These are phyloP conservation scores for Vitis cinerea DNA, from an alignment of 164 flowering plant genomes.

Conservation along the genomic window DNA sequence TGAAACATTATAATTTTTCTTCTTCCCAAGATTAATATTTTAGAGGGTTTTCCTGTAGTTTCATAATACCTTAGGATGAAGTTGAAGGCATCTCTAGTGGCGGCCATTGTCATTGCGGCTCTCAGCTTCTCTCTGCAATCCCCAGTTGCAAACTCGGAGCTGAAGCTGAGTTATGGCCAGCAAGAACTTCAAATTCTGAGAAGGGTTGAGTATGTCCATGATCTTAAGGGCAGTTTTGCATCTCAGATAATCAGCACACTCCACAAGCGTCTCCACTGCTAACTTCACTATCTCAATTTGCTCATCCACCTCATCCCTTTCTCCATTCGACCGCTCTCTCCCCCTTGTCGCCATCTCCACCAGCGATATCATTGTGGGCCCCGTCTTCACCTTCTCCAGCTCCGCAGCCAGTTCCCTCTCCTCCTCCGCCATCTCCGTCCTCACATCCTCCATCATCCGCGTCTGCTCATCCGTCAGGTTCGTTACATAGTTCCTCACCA, in stretches of 20 bases:
- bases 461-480: conserved; percentile 5
- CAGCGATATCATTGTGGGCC: conserved; percentile 11
- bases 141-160: too few relatives aligned
- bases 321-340: conserved; percentile 5
- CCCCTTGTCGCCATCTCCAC: conserved; percentile 6
- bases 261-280: conserved; percentile 21
- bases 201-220: conserved; percentile 6
- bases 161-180: too few relatives aligned
- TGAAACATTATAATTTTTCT: too few relatives aligned
- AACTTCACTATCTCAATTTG: conserved; percentile 18
- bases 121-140: too few relatives aligned
- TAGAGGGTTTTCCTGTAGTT: too few relatives aligned
- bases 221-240: conserved; percentile 1
- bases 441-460: conserved; percentile 2
- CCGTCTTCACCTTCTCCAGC: conserved; percentile 20
- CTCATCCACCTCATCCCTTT: neutral
- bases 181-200: too few relatives aligned
- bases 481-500: neutral
- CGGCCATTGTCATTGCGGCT: too few relatives aligned
- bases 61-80: too few relatives aligned
- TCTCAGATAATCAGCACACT: conserved; percentile 17
- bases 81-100: too few relatives aligned
- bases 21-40: too few relatives aligned
- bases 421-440: conserved; percentile 13
- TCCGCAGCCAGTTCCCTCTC: conserved; percentile 17